A percentile compares a stretch with the other conserved stretches of the same genome.
phyloP scores from a whole-genome alignment of 108 stramenopile species.

The Skeletonema potamos region DNA sequence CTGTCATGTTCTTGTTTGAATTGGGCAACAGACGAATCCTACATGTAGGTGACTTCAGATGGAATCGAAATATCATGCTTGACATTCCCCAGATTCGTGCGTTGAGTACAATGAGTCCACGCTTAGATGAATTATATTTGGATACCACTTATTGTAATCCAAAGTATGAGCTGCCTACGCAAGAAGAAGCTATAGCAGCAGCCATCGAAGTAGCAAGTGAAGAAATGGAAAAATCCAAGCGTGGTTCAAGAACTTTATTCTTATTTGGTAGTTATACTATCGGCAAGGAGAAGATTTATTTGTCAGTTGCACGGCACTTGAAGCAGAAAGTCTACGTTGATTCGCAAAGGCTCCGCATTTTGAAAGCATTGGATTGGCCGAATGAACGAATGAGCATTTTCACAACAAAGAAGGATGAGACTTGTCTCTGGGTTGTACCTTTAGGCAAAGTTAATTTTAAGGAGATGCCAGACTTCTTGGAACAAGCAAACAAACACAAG shows the following conservation, averaged over 20 bases:
- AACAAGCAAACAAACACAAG: constrained; percentile 46
- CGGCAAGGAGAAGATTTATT: constrained; percentile 91
- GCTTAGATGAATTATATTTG: constrained; percentile 58
- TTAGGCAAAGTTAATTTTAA: constrained; percentile 85
- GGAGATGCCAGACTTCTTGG: constrained; percentile 63
- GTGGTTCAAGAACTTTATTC: constrained; percentile 57
- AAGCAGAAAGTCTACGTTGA: constrained; percentile 85
- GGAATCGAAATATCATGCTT: constrained; percentile 49
- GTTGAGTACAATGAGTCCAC: constrained; percentile 29
- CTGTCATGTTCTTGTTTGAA: constrained; percentile 90
- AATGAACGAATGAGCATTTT: constrained; percentile 61
- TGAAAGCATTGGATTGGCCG: constrained; percentile 70
- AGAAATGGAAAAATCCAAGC: constrained; percentile 46
- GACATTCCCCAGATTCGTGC: constrained; percentile 39
- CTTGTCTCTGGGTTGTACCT: constrained; percentile 81
- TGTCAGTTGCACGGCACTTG: constrained; percentile 75
- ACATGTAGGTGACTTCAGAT: constrained; percentile 74
- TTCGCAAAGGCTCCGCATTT: constrained; percentile 58
- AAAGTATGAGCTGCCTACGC: constrained; percentile 57
- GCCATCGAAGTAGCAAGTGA: constrained; percentile 51
- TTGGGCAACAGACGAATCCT: constrained; percentile 61
- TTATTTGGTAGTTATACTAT: constrained; percentile 95
- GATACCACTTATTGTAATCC: constrained; percentile 74
- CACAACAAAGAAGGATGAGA: background rate
- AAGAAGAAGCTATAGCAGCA: constrained; percentile 54